Evolutionary conservation across 1,139 yeast species (phyloP).

Genomic region (Yamadazyma dendronema): DNA sequence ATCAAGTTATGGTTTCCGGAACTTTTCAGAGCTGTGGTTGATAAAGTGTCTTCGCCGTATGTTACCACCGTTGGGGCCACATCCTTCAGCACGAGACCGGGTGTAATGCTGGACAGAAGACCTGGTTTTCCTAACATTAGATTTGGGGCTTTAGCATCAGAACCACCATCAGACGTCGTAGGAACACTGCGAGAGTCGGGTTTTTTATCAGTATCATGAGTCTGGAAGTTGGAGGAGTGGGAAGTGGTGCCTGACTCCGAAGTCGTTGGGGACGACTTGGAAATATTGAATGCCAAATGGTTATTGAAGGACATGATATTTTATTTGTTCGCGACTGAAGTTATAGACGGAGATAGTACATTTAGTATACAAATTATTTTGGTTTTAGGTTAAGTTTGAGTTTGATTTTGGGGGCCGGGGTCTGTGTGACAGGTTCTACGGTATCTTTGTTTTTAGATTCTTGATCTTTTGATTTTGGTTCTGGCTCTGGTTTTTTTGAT

Average conservation of each 20-base stretch:
- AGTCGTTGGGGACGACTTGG: conserved; percentile 46
- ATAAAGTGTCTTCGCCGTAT: conserved; percentile 15
- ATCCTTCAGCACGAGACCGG: conserved; percentile 15
- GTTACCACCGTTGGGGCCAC: conserved; percentile 29
- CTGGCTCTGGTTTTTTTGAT: conserved; percentile 1
- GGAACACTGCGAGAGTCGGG: not conserved
- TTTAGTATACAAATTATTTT: conserved; percentile 3
- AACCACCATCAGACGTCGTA: not conserved
- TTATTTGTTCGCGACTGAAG: conserved; percentile 1
- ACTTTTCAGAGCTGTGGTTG: not conserved
- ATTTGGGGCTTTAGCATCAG: not conserved
- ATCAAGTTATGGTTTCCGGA: conserved; percentile 28
- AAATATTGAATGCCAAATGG: conserved; percentile 36
- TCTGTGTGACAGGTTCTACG: conserved; percentile 2
- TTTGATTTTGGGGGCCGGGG: conserved; percentile 8
- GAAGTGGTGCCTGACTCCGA: conserved; percentile 15
- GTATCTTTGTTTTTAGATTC: not conserved
- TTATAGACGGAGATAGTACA: too few species aligned
- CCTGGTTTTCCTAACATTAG: not conserved
- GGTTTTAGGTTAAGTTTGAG: conserved; percentile 9
- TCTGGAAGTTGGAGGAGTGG: not conserved
- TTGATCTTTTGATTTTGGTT: conserved; percentile 3
- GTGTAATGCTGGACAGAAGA: conserved; percentile 2
- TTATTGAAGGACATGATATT: conserved; percentile 30
- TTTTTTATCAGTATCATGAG: not conserved